Base-by-base conservation (phyloP, 2,329 filamentous ascomycete genomes). In the Chaetomiaceae sp. region DNA sequence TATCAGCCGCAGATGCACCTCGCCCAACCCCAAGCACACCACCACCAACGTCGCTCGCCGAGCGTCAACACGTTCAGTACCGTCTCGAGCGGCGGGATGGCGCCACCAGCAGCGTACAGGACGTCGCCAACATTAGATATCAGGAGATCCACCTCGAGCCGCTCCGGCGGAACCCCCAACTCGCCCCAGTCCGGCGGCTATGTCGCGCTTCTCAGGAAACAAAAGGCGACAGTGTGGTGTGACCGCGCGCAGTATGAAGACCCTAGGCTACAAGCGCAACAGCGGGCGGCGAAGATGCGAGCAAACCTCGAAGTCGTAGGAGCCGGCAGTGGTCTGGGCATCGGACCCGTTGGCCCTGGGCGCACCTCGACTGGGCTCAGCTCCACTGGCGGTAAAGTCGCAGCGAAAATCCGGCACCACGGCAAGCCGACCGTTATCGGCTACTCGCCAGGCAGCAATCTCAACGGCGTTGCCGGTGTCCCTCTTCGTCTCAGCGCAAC, bases 171-270 rank as follows among this genome's bases (percentile, higher is more conserved):
- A 21, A 63, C 60, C 18, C 59, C 64, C 4, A 53, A 69, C 20
- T 75, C 74, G 51, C 75, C 75, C 14, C 80, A 81, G 57, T 73
- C 86, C 1, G 79, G n/a, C n/a, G n/a, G 90, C 59, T 99, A 99
- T 70, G 94, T 99, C 47, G 91, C 94, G 32, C 79, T 96, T n/a
- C 86, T 99, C 73, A 84, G 94, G 58, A 92, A 91, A 69, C 94
- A 99, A 72, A 97, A 97, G 69, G 94, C 90, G 29, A 99, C 94
- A 0, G 94, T 99, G 4, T 99, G 94, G 94, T 96, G 91, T 74
- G 94, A 97, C 67, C 86, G 91, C 49, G 82, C 92, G 9, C 94
- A 99, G 69, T 85, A 89, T 57, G 90, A 97, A 70, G 94, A 99
- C 67, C 89, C 92, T 0, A 81, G 90, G 46, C 74, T 94, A 53